Conservation (phyloP, 306 rosid genomes). For the Canavalia ensiformis region DNA sequence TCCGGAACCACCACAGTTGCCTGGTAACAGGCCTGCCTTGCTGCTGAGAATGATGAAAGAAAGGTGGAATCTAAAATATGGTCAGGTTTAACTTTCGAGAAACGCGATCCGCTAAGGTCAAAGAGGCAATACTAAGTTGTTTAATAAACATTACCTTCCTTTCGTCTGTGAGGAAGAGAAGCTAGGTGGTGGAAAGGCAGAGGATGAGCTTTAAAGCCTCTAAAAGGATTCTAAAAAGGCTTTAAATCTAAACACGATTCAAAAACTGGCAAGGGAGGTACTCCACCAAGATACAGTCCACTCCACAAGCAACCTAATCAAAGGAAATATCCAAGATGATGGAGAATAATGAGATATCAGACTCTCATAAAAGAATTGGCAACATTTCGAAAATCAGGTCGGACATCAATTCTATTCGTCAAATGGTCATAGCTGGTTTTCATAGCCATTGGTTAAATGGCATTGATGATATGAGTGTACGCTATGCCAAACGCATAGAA, state of each 20-base stretch:
- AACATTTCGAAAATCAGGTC: constrained; percentile 82
- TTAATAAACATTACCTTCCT: constrained; percentile 82
- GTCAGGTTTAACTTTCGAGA: constrained; percentile 50
- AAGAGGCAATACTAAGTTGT: constrained; percentile 78
- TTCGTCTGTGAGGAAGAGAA: constrained; percentile 86
- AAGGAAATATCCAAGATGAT: constrained; percentile 82
- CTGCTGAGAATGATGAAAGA: not conserved
- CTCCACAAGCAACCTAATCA: constrained; percentile 83
- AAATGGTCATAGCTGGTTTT: constrained; percentile 94
- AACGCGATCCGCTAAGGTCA: constrained; percentile 72
- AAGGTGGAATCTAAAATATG: constrained; percentile 38
- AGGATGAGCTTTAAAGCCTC: constrained; percentile 53
- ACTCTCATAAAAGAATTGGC: constrained; percentile 73
- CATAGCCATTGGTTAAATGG: constrained; percentile 98
- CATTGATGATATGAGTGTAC: constrained; percentile 81
- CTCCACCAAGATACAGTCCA: constrained; percentile 40
- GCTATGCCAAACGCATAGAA: constrained; percentile 66
- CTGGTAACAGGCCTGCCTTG: not conserved
- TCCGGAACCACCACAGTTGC: not conserved
- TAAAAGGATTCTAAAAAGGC: constrained; percentile 39
- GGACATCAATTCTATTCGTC: constrained; percentile 96
- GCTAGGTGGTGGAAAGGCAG: constrained; percentile 58
- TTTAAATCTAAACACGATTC: constrained; percentile 45
- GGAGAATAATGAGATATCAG: constrained; percentile 59
- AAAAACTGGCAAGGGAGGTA: constrained; percentile 54